Evolutionary conservation across 2,329 filamentous ascomycete genomes (phyloP).

Genomic region (Phialophora expanda): DNA sequence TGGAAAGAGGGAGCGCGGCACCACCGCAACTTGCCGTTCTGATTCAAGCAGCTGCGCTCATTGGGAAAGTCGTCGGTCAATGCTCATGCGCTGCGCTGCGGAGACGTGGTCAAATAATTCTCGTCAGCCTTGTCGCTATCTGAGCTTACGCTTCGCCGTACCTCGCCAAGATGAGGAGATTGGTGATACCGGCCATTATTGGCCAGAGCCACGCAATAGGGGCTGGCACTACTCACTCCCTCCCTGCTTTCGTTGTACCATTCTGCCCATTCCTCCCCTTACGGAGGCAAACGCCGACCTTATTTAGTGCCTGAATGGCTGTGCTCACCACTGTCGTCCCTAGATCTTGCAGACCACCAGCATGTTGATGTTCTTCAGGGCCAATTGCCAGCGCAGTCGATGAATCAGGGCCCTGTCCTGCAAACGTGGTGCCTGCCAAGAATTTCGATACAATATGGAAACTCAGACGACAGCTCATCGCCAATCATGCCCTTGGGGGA

Average conservation of each 20-base stretch:
- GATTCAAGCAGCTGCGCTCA: conserved; percentile 22
- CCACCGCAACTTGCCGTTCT: conserved; percentile 1
- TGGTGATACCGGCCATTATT: not conserved
- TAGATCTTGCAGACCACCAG: not conserved
- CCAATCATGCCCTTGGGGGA: no score
- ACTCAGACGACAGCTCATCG: no score
- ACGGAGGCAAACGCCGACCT: not conserved
- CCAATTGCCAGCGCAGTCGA: not conserved
- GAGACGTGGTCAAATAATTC: conserved; percentile 20
- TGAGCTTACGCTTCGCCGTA: not conserved
- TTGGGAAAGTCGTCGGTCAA: conserved; percentile 5
- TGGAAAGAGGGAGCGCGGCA: conserved; percentile 42
- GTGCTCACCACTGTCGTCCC: not conserved
- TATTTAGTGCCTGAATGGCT: no score
- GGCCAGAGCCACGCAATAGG: not conserved
- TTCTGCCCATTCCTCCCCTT: no score
- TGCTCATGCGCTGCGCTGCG: conserved; percentile 6
- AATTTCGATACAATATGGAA: no score
- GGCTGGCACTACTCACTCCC: not conserved
- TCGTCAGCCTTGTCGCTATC: conserved; percentile 18
- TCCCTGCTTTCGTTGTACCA: not conserved
- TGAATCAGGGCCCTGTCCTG: not conserved
- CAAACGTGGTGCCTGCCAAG: no score
- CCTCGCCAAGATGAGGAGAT: not conserved
- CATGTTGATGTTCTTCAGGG: not conserved